Evolutionary conservation across 75 land plant species (phyloP).

Genomic region (Cryptomeria japonica): DNA sequence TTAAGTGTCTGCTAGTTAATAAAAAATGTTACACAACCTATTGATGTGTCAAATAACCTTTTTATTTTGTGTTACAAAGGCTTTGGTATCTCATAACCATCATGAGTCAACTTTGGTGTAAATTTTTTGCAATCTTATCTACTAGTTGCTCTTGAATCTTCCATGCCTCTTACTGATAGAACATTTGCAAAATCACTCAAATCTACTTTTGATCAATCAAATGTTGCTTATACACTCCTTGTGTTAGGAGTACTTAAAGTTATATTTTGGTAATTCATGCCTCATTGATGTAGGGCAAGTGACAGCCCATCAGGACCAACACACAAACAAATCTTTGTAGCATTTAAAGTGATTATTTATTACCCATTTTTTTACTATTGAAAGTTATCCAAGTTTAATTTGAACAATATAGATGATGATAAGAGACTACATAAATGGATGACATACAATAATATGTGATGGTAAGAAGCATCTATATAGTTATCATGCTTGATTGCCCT

Average conservation of each 20-base stretch:
- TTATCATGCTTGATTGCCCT: not conserved
- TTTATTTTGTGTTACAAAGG: too few relatives aligned
- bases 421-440: not conserved
- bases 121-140: too few relatives aligned
- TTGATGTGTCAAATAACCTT: too few relatives aligned
- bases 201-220: not conserved
- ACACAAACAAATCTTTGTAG: not conserved
- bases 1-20: too few relatives aligned
- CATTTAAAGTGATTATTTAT: not conserved
- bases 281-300: not conserved
- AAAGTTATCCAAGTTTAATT: not conserved
- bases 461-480: not conserved
- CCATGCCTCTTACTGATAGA: not conserved
- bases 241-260: not conserved
- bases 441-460: not conserved
- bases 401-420: not conserved
- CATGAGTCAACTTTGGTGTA: too few relatives aligned
- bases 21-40: too few relatives aligned
- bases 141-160: not conserved
- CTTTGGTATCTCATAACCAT: too few relatives aligned
- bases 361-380: not conserved
- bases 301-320: not conserved
- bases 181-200: not conserved
- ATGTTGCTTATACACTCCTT: not conserved
- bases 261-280: not conserved